phyloP scores from a whole-genome alignment of 1,284 basidiomycete genomes.

The Moesziomyces aphidis region DNA sequence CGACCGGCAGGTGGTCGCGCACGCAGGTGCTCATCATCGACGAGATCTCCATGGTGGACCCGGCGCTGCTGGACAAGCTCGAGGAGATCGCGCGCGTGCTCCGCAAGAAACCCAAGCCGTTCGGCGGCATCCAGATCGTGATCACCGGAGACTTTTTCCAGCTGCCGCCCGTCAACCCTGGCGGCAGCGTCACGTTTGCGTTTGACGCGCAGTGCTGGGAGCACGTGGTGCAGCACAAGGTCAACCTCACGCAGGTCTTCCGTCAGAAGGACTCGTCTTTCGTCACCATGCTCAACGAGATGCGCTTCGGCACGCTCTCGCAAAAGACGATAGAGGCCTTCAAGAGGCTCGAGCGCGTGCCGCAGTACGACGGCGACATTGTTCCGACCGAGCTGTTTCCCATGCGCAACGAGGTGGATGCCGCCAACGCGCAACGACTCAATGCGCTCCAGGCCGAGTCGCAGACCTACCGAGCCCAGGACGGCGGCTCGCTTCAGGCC shows the following conservation, averaged over 20 bases:
- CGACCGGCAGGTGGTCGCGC: slow-evolving; percentile 76
- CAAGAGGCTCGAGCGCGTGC: slow-evolving; percentile 44
- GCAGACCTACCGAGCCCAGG: slow-evolving; percentile 53
- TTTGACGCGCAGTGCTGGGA: slow-evolving; percentile 91
- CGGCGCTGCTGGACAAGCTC: slow-evolving; percentile 89
- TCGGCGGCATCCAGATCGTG: slow-evolving; percentile 95
- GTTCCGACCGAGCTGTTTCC: slow-evolving; percentile 73
- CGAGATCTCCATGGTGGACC: slow-evolving; percentile 96
- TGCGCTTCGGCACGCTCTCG: slow-evolving; percentile 48
- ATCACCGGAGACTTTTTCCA: slow-evolving; percentile 97
- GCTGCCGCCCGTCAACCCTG: slow-evolving; percentile 84
- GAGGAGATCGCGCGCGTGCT: slow-evolving; percentile 76
- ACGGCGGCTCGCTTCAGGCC: slow-evolving; percentile 45
- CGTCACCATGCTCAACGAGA: slow-evolving; percentile 63
- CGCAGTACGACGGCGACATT: slow-evolving; percentile 49
- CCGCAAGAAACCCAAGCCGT: slow-evolving; percentile 76
- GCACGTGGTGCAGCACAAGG: slow-evolving; percentile 79
- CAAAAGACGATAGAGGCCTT: slow-evolving; percentile 56
- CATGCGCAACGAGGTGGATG: slow-evolving; percentile 82
- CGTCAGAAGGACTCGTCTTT: slow-evolving; percentile 72
- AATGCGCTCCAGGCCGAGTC: slow-evolving; percentile 39
- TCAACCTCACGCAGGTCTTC: slow-evolving; percentile 91
- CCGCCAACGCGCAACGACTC: slow-evolving; percentile 78
- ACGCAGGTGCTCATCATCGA: slow-evolving; percentile 91
- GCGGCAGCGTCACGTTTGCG: slow-evolving; percentile 55